Conservation (phyloP, 2,329 filamentous ascomycete genomes). For the Cyphellophora attinorum region DNA sequence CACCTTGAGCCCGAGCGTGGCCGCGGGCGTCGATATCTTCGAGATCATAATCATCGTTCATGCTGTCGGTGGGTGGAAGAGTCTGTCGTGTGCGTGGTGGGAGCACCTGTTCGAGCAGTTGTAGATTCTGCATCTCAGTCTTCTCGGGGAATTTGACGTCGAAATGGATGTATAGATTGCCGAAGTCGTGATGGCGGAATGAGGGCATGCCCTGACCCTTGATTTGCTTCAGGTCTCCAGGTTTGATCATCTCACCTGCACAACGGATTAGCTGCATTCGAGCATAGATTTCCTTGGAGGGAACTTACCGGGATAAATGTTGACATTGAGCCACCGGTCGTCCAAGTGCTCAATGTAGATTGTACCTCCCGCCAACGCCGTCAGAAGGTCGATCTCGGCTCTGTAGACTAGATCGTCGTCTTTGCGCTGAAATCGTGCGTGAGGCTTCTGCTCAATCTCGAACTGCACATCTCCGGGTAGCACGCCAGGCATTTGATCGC, state of each 20-base stretch:
- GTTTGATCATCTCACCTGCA: conserved; percentile 5
- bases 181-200: conserved; percentile 84
- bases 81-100: conserved; percentile 58
- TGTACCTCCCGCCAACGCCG: conserved; percentile 81
- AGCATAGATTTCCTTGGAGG: no score
- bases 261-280: no score
- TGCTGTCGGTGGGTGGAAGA: conserved; percentile 67
- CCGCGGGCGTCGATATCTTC: conserved; percentile 69
- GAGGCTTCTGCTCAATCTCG: conserved; percentile 99
- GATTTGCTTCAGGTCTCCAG: conserved; percentile 86
- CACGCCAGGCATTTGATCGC: conserved; percentile 88
- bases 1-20: conserved; percentile 59
- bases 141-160: conserved; percentile 92
- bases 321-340: conserved; percentile 89
- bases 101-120: conserved; percentile 74
- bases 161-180: conserved; percentile 96
- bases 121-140: conserved; percentile 59
- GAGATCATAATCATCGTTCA: conserved; percentile 82
- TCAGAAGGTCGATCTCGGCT: conserved; percentile 90
- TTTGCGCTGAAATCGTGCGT: conserved; percentile 86
- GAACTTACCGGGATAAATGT: conserved; percentile 89
- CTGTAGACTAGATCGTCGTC: conserved; percentile 94
- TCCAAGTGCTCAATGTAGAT: conserved; percentile 95
- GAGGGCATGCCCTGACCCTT: conserved; percentile 97
- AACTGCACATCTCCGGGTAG: conserved; percentile 95